These are phyloP conservation scores for Arthrinium puccinioides DNA, from an alignment of 2,329 filamentous ascomycete species.

Conservation along the genomic window DNA sequence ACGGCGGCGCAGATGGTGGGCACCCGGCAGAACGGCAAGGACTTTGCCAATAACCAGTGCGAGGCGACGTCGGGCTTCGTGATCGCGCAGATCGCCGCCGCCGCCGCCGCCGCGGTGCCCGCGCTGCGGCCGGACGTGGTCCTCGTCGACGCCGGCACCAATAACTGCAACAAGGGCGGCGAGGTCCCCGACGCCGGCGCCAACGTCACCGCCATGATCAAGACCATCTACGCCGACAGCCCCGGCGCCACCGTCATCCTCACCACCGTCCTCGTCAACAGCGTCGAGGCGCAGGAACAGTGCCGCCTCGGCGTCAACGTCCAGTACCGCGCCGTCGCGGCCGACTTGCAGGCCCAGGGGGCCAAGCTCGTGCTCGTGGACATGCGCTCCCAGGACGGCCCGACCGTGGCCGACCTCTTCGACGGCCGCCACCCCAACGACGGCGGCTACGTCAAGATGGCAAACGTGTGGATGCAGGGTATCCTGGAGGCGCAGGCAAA, in stretches of 20 bases:
- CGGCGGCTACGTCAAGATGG: conserved; percentile 15
- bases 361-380: conserved; percentile 13
- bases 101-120: conserved; percentile 8
- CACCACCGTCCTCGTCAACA: conserved; percentile 15
- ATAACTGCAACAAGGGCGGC: conserved; percentile 15
- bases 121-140: conserved; percentile 13
- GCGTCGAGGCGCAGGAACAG: conserved; percentile 12
- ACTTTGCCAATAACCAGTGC: conserved; percentile 13
- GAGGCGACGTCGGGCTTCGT: conserved; percentile 15
- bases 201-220: conserved; percentile 12
- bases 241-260: conserved; percentile 16
- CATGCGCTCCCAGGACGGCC: conserved; percentile 12
- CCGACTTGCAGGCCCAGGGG: conserved; percentile 4
- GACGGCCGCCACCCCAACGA: conserved; percentile 17
- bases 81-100: conserved; percentile 12
- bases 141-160: conserved; percentile 15
- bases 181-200: conserved; percentile 11
- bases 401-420: conserved; percentile 11
- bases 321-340: conserved; percentile 10
- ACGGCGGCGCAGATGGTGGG: conserved; percentile 21
- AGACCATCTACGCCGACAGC: conserved; percentile 11
- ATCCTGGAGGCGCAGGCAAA: conserved; percentile 3
- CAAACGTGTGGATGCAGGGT: conserved; percentile 13
- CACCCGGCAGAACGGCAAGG: conserved; percentile 9
- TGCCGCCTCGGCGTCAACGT: conserved; percentile 13